Conservation (phyloP, 106 monocot species). For the Xerophyta viscosa region DNA sequence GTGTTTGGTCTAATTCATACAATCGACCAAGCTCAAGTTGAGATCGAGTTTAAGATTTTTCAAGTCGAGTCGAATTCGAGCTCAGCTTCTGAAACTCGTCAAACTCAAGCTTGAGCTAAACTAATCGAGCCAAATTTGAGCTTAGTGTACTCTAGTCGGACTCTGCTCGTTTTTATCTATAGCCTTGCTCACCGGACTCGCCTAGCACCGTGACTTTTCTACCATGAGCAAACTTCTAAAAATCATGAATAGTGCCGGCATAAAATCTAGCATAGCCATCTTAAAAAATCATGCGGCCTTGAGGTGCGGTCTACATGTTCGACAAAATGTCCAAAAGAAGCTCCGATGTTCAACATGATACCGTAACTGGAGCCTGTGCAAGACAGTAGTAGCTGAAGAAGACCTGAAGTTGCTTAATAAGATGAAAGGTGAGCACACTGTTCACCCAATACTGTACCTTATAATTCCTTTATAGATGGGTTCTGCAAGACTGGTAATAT, state of each 20-base stretch:
- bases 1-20: too few species aligned
- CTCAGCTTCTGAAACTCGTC: too few species aligned
- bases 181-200: slow-evolving; percentile 45
- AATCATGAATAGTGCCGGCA: slow-evolving; percentile 42
- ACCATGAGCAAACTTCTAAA: slow-evolving; percentile 45
- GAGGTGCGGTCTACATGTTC: slow-evolving; percentile 56
- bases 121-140: too few species aligned
- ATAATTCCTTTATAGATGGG: slow-evolving; percentile 59
- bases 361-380: slow-evolving; percentile 53
- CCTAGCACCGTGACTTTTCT: slow-evolving; percentile 22
- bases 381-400: slow-evolving; percentile 39
- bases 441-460: slow-evolving; percentile 42
- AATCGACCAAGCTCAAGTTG: too few species aligned
- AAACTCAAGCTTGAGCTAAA: too few species aligned
- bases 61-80: too few species aligned
- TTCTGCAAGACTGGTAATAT: slow-evolving; percentile 55
- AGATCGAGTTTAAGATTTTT: too few species aligned
- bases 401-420: slow-evolving; percentile 19
- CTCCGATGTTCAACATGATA: slow-evolving; percentile 26
- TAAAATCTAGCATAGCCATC: slow-evolving; percentile 29
- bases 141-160: too few species aligned
- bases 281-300: slow-evolving; percentile 41
- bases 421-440: slow-evolving; percentile 31
- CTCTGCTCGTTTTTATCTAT: too few species aligned
- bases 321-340: slow-evolving; percentile 33